Base-by-base conservation (phyloP, 345 rosid species). In the Salix brachista region DNA sequence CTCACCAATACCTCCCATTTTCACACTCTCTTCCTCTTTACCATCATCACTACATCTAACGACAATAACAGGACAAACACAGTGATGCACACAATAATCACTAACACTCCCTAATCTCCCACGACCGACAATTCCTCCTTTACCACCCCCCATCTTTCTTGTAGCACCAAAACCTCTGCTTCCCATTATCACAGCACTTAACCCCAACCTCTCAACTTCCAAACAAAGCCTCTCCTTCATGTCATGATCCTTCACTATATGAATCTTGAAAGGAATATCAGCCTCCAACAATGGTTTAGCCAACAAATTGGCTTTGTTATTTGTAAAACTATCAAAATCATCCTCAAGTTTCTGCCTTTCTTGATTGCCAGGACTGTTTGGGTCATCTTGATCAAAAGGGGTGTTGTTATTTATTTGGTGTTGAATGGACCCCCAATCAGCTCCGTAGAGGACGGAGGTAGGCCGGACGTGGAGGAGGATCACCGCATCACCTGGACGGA, bases 351-450 rank as follows among this genome's bases (percentile, higher is more conserved):
- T 89, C 75, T 87, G 78, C 34, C 83, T 77, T 41, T 65, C 67
- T 10, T n/a, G 62, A 23, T n/a, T 9, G 25, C 23, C 62, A 23
- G 62, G 26, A 58, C 23, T 75, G 60, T 13, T 72, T 69, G 23
- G 70, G 82, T 0, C 65, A 80, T 67, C 74, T 76, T 42, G 13
- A 61, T 25, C 41, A 1, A 73, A 16, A 46, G 36, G n/a, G n/a
- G 84, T 41, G 48, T 46, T 48, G 72, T 79, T 76, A 67, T 73
- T 76, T 52, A 21, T 42, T 58, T 30, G 77, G 81, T 28, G 81
- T 62, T 77, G 19, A 16, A 91, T 88, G 4, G 97, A 94, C 18
- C 97, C 98, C 98, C 97, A 96, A 42, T 96, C 97, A 60, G 97
- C 98, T 70, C 98, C 98, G 75, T 84, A 96, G 68, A 96, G 94